A percentile compares a stretch with the other conserved stretches of the same genome.
Evolutionary conservation across 129 eudicot genomes (phyloP).

Genomic region (Deinandra increscens): DNA sequence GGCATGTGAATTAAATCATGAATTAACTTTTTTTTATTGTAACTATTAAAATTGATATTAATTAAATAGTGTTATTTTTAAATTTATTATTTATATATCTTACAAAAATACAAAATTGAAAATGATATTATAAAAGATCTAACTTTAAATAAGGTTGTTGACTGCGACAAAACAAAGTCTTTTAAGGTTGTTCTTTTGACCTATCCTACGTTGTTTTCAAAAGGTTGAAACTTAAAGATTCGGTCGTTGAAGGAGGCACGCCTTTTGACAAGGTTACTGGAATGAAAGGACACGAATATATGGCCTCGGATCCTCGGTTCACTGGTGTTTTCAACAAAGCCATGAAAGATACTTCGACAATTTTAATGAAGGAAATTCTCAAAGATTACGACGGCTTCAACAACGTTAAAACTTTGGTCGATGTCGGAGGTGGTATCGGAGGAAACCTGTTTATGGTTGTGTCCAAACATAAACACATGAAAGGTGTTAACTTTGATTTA

Average conservation of each 20-base stretch:
- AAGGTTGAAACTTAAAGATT: conserved; percentile 14
- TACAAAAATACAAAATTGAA: too few relatives aligned
- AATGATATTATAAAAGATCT: too few relatives aligned
- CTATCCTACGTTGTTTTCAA: not conserved
- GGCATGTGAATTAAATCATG: too few relatives aligned
- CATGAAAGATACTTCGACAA: not conserved
- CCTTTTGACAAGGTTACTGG: not conserved
- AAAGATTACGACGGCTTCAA: not conserved
- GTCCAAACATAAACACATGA: not conserved
- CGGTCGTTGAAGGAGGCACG: not conserved
- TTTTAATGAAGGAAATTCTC: not conserved
- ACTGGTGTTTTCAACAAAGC: not conserved
- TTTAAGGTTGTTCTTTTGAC: too few relatives aligned
- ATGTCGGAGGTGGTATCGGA: conserved; percentile 6
- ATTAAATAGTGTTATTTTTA: too few relatives aligned
- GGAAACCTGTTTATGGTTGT: not conserved
- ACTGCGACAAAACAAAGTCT: too few relatives aligned
- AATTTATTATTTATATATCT: too few relatives aligned
- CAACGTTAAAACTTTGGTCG: not conserved
- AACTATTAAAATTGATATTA: too few relatives aligned
- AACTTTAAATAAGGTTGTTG: too few relatives aligned
- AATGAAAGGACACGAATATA: not conserved
- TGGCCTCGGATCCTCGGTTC: not conserved
- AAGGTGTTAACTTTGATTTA: not conserved
- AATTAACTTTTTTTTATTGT: too few relatives aligned